A percentile compares a stretch with the other conserved stretches of the same genome.
phyloP scores from a whole-genome alignment of 2,329 filamentous ascomycete species.

The Ascochyta fabae region DNA sequence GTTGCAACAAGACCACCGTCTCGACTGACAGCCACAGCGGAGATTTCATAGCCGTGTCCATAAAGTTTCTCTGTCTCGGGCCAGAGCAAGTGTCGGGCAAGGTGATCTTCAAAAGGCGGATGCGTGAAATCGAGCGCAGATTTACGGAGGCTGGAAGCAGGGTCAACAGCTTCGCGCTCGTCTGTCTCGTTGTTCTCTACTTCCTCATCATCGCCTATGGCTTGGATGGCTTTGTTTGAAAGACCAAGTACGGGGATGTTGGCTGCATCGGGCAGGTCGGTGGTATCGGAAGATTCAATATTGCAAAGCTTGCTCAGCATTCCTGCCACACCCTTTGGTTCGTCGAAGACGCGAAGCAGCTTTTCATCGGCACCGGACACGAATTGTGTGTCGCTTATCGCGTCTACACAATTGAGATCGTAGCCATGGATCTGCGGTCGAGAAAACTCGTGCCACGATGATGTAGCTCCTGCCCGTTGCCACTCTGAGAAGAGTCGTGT shows the following conservation, averaged over 20 bases:
- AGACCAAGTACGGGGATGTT: conserved; percentile 94
- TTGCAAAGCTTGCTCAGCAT: conserved; percentile 74
- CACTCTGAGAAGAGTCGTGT: conserved; percentile 85
- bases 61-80: conserved; percentile 97
- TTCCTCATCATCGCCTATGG: conserved; percentile 50
- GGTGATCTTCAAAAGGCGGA: conserved; percentile 87
- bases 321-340: conserved; percentile 81
- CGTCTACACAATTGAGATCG: conserved; percentile 92
- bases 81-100: conserved; percentile 91
- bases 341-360: conserved; percentile 91
- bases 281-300: conserved; percentile 50
- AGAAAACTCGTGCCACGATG: conserved; percentile 93
- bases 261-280: conserved; percentile 77
- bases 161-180: conserved; percentile 62
- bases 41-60: conserved; percentile 97
- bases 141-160: conserved; percentile 62
- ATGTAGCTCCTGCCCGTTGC: conserved; percentile 55
- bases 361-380: conserved; percentile 97
- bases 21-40: conserved; percentile 78
- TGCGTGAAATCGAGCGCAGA: conserved; percentile 70
- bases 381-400: conserved; percentile 75
- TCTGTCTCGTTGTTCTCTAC: conserved; percentile 53
- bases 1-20: conserved; percentile 82
- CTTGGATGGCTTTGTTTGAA: conserved; percentile 87
- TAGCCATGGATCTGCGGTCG: conserved; percentile 98